Evolutionary conservation across 2,329 filamentous ascomycete genomes (phyloP).

Genomic region (Westerdykella sp.): DNA sequence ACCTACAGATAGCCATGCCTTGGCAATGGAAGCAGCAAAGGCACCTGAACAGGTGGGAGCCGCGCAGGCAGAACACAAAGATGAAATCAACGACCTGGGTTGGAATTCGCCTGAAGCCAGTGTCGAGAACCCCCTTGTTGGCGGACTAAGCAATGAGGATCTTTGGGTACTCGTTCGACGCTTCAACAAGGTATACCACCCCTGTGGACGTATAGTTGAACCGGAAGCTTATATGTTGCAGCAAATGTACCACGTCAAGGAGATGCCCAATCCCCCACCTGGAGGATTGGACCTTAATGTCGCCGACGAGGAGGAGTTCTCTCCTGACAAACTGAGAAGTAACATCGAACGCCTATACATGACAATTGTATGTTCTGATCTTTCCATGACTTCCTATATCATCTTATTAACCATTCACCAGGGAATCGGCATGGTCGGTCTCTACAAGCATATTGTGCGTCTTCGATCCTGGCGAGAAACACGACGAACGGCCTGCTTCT

Average conservation of each 20-base stretch:
- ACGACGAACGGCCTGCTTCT: constrained; percentile 62
- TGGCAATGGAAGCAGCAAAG: constrained; percentile 34
- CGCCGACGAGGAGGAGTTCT: constrained; percentile 77
- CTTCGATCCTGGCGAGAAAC: constrained; percentile 74
- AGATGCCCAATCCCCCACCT: constrained; percentile 53
- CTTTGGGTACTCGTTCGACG: constrained; percentile 65
- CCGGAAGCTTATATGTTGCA: constrained; percentile 19
- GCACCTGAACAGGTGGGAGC: constrained; percentile 39
- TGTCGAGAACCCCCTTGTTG: constrained; percentile 57
- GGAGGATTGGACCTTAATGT: constrained; percentile 74
- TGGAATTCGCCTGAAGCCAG: constrained; percentile 57
- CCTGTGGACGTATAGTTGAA: no score
- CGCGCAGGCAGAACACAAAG: constrained; percentile 38
- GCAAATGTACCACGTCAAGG: constrained; percentile 67
- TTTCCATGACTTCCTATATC: background rate
- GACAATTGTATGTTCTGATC: constrained; percentile 50
- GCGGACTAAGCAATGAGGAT: constrained; percentile 65
- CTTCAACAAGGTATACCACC: constrained; percentile 59
- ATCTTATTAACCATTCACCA: constrained; percentile 10
- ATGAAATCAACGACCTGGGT: constrained; percentile 60
- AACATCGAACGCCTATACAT: constrained; percentile 78
- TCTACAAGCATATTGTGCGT: constrained; percentile 67
- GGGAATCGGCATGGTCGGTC: constrained; percentile 57
- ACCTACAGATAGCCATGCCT: constrained; percentile 44
- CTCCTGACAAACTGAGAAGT: constrained; percentile 72